Evolutionary conservation across 306 rosid species (phyloP).

Genomic region (Acmispon strigosus): DNA sequence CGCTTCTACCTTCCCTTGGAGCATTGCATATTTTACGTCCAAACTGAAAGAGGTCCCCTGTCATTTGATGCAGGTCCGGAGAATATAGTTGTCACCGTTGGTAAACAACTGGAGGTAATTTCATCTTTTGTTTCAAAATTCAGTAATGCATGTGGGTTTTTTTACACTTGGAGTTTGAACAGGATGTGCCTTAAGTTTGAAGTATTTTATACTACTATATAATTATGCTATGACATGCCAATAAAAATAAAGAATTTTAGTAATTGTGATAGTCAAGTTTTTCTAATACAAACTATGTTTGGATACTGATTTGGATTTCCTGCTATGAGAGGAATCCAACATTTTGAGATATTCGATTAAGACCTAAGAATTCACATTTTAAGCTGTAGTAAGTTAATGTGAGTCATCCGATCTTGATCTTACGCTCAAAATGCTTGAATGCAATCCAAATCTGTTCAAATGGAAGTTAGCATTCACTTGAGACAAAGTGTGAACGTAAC

Average conservation of each 20-base stretch:
- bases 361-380: no score
- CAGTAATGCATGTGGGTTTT: background rate
- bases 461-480: no score
- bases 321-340: no score
- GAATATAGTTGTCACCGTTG: conserved; percentile 52
- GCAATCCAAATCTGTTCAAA: no score
- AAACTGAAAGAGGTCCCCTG: conserved; percentile 39
- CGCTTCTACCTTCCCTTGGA: conserved; percentile 63
- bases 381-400: no score
- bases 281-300: no score
- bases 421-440: no score
- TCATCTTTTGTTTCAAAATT: background rate
- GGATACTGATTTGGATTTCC: no score
- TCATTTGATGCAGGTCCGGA: conserved; percentile 60
- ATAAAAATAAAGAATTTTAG: background rate
- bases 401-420: no score
- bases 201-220: background rate
- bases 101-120: conserved; percentile 68
- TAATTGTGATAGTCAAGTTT: background rate
- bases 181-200: background rate
- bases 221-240: no score
- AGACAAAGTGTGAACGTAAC: no score
- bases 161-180: background rate
- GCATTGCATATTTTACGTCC: conserved; percentile 44
- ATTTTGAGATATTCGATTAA: no score